Evolutionary conservation across 148 eudicot species (phyloP), one percentile per base, ranked within the genome.

Genomic region (Rhododendron ovatum): DNA sequence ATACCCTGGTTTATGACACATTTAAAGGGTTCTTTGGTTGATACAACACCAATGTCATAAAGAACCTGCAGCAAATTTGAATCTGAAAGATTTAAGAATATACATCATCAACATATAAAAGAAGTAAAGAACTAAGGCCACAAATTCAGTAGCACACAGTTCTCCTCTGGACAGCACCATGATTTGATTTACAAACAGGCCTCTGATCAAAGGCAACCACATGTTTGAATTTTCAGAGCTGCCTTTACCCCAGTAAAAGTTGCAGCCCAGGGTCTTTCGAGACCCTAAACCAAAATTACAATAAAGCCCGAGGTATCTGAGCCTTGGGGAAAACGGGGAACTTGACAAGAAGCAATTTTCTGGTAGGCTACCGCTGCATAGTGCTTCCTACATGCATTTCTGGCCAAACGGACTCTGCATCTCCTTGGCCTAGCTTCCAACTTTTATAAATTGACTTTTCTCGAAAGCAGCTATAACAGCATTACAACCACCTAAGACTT

Each of bases 1-100:
- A 97, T 97, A 83, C 99, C 99, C 91, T 97, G 98, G 90, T 97
- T 97, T 91, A 97, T 95, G 83, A 97, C 99, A 86, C 99, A 95
- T 88, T 95, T 94, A 80, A 97, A 95, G n/a, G 99, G 99, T 89
- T 97, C 99, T 89, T 95, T 97, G 15, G 98, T 93, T 59, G 99
- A 95, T 77, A 97, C 99, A 67, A 90, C 94, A 87, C 98, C 98
- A 89, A 97, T 91, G 87, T 97, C 99, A 91, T 93, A 95, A 48
- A 97, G 95, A 90, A 97, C 99, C 99, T 97, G 93, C 85, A 88
- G 85, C 80, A 28, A 57, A 76, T 51, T 41, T 17, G 41, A 57
- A 41, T 86, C 71, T 74, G 30, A 78, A 74, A 28, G 22, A 47
- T 0, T 67, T 33, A 51, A 20, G 65, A 6, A 45, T 73, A 17